Base-by-base conservation (phyloP, 768 basidiomycete species). In the Chalciporus sphaerocephalus region DNA sequence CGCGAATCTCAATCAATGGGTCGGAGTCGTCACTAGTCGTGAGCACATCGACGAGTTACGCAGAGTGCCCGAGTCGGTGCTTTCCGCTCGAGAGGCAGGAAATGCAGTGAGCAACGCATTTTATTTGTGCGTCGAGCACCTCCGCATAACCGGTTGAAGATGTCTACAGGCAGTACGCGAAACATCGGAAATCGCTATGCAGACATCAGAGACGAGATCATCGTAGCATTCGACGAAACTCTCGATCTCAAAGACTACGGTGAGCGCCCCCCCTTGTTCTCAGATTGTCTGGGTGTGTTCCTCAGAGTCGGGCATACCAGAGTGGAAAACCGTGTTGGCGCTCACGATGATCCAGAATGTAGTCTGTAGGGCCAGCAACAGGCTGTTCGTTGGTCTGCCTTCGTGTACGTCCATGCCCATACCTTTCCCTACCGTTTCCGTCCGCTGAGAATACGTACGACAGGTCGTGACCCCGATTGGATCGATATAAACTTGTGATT, bases 301-400 rank as follows among this genome's bases (percentile, higher is more conserved):
- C n/a, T n/a, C n/a, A n/a, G n/a, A n/a, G n/a, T n/a, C n/a, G n/a
- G n/a, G n/a, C n/a, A n/a, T n/a, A n/a, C n/a, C n/a, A n/a, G 58
- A 71, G 18, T 78, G 75, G 76, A 55, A 55, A 9, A 51, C 47
- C 8, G 47, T 74, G 10, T 52, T 58, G 1, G 64, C 55, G 2
- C 24, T 65, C 9, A 53, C 62, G 5, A 56, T 50, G 0, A 48
- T 69, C 23, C 64, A 56, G 44, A 52, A 65, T 25, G 58, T 78
- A 22, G 60, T 79, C 6, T 62, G 65, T 20, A 67, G 73, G 28
- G 60, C 65, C 3, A 71, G 63, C 44, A 77, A 74, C 50, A 69
- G 79, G 11, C 43, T 73, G 3, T 75, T 80, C 46, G 71, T 79
- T 15, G 79, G 77, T 0, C 57, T 69, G 25, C 74, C 75, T 6